Evolutionary conservation across 805 yeast species (phyloP).

Genomic region (Yamadazyma takamatsuzukensis): DNA sequence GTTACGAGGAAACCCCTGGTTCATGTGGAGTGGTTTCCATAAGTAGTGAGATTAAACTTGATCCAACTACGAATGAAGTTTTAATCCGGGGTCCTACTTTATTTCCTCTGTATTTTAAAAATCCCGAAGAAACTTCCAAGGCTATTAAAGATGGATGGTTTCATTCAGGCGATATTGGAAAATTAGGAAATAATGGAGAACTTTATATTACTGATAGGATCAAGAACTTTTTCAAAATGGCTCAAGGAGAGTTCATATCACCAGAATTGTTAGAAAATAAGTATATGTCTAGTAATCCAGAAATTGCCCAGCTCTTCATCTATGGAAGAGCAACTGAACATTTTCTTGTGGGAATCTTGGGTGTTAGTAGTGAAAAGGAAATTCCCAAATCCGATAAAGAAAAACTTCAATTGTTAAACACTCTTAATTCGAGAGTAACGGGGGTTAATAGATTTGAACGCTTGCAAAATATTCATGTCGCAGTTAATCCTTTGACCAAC

Average conservation of each 20-base stretch:
- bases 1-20: constrained; percentile 37
- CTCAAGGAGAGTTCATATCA: constrained; percentile 38
- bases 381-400: constrained; percentile 15
- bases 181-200: constrained; percentile 24
- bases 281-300: constrained; percentile 24
- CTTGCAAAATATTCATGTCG: constrained; percentile 29
- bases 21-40: constrained; percentile 53
- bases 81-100: constrained; percentile 54
- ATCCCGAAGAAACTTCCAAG: constrained; percentile 43
- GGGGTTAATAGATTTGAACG: constrained; percentile 31
- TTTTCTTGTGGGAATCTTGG: constrained; percentile 22
- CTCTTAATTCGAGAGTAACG: constrained; percentile 9
- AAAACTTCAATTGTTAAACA: constrained; percentile 21
- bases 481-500: constrained; percentile 32
- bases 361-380: constrained; percentile 20
- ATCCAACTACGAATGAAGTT: constrained; percentile 49
- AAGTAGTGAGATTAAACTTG: constrained; percentile 51
- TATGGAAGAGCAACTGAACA: constrained; percentile 27
- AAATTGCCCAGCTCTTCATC: constrained; percentile 22
- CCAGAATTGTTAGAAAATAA: constrained; percentile 36
- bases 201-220: constrained; percentile 45
- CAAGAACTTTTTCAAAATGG: constrained; percentile 40
- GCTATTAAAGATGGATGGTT: constrained; percentile 51
- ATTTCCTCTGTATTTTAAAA: constrained; percentile 46
- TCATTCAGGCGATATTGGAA: constrained; percentile 50